phyloP scores from a whole-genome alignment of 2,329 filamentous ascomycete species.

The Microcyclospora tardicrescens region DNA sequence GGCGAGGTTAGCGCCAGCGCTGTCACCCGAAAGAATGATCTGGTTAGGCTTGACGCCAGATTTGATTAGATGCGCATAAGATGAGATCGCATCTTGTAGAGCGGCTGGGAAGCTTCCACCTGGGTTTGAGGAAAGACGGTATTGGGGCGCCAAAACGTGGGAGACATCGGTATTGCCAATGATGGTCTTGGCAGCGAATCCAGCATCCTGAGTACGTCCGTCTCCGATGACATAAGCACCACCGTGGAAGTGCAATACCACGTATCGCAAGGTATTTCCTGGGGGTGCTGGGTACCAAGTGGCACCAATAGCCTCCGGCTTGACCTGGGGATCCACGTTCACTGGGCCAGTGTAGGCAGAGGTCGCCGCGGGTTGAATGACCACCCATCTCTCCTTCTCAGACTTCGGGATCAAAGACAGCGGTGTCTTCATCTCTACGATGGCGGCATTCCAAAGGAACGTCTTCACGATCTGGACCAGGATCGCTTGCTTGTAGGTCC shows the following conservation, averaged over 20 bases:
- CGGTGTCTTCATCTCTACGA: constrained; percentile 17
- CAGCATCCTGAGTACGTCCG: constrained; percentile 25
- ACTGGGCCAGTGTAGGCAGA: constrained; percentile 45
- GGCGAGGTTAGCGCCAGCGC: constrained; percentile 36
- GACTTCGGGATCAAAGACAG: constrained; percentile 23
- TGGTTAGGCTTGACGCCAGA: constrained; percentile 21
- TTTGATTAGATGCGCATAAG: constrained; percentile 35
- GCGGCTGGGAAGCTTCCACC: constrained; percentile 38
- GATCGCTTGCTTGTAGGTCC: constrained; percentile 29
- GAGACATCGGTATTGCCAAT: constrained; percentile 23
- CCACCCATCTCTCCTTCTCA: constrained; percentile 28
- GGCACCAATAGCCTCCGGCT: constrained; percentile 27
- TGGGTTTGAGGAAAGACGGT: constrained; percentile 34
- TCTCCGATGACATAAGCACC: constrained; percentile 36
- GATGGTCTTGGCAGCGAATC: constrained; percentile 23
- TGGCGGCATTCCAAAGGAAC: constrained; percentile 22
- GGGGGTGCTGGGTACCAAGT: constrained; percentile 29
- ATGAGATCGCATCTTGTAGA: constrained; percentile 36
- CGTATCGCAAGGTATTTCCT: constrained; percentile 12
- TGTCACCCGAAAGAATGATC: constrained; percentile 37
- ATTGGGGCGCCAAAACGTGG: constrained; percentile 34
- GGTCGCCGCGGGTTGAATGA: constrained; percentile 33
- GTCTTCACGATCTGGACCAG: constrained; percentile 21
- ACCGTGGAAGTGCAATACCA: constrained; percentile 38
- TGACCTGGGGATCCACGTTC: constrained; percentile 29